Evolutionary conservation across 2,329 filamentous ascomycete genomes (phyloP), one percentile per base, ranked within the genome.

Genomic region (Aspergillus eucalypticola): DNA sequence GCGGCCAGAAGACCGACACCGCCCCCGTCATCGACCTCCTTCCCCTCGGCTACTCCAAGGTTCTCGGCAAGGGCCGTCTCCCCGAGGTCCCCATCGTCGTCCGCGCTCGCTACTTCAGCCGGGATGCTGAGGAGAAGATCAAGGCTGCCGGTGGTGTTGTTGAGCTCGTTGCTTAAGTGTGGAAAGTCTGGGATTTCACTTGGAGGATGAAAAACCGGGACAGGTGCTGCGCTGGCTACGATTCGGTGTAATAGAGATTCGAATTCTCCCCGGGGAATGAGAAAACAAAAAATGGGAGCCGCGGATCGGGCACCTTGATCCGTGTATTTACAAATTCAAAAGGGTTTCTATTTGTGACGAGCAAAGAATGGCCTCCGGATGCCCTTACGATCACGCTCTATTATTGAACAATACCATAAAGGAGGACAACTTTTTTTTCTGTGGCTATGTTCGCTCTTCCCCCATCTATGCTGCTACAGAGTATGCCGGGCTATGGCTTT

Each of bases 41-140:
- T 68, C 86, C 92, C 74, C 90, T 96, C 81, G 95, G 96, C 74
- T 99, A 98, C 89, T 91, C 92, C 78, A 99, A 99, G 86, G 88
- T 99, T 71, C 90, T 99, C 79, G 96, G 95, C 81, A 99, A 99
- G 89, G 95, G 95, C 82, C 89, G 94, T 78, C 85, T 98, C 75
- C 94, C 95, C 76, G 85, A 94, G 77, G 87, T 98, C 76, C 95
- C 95, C 71, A 82, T 99, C 75, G 91, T 99, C 76, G 93, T 99
- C 71, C 91, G 91, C 78, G 94, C 95, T 73, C 86, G 95, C 80
- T 98, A 92, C 86, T 91, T 99, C 83, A 92, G 89, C 86, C 90
- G 90, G 80, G 89, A 96, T 81, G 95, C 95, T 71, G 95, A 99
- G 90, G 86, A 91, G 85, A 99, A 99, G 90, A 97, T 99, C 83